Percentiles rank a stretch among this genome's conserved stretches.
Conservation (phyloP, 257 asterid species). For the Solanum tarijense region DNA sequence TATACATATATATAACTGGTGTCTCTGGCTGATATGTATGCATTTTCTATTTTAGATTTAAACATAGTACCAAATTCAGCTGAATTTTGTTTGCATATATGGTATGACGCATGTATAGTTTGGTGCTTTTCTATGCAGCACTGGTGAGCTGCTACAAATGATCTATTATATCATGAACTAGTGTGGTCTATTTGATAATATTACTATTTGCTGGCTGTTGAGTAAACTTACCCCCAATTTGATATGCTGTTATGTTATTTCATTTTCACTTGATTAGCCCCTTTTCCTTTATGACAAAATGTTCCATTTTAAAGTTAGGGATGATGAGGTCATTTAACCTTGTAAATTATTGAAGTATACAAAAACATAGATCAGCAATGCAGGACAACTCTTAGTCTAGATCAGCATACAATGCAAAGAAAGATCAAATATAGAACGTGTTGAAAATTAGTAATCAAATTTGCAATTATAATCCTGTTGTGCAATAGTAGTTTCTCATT, state of each 20-base stretch:
- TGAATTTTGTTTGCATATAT: background rate
- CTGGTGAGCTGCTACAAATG: background rate
- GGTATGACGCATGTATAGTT: background rate
- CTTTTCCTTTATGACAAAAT: background rate
- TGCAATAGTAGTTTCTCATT: background rate
- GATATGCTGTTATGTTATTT: background rate
- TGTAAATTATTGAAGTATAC: background rate
- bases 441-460: background rate
- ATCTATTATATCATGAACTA: background rate
- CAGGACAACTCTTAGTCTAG: background rate
- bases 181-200: background rate
- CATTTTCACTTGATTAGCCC: background rate
- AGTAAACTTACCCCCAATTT: background rate
- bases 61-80: background rate
- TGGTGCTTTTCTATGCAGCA: background rate
- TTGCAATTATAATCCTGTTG: background rate
- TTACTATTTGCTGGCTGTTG: background rate
- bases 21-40: background rate
- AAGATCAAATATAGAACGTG: background rate
- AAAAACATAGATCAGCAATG: background rate
- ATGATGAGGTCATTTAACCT: background rate
- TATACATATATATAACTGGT: background rate
- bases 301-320: background rate
- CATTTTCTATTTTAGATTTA: background rate
- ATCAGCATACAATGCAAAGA: background rate